A percentile compares a stretch with the other conserved stretches of the same genome.
Conservation (phyloP, 768 basidiomycete species). For the Cystofilobasidium capitatum region DNA sequence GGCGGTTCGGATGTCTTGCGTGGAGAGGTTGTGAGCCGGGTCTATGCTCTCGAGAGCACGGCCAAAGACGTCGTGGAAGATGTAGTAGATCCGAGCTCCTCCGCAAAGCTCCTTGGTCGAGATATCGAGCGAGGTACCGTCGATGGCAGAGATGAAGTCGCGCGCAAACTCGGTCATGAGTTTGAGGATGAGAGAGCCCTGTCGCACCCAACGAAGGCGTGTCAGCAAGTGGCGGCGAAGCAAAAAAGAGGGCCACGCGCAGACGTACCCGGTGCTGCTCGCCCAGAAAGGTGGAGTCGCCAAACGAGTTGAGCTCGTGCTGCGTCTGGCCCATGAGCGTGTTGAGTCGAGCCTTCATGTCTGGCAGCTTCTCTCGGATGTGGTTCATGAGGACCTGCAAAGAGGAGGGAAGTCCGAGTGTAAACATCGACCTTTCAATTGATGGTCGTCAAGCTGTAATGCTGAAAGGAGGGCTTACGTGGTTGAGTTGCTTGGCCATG, state of each 20-base stretch:
- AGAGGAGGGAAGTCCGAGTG: conserved; percentile 31
- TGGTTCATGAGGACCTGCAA: conserved; percentile 80
- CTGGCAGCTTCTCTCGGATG: conserved; percentile 94
- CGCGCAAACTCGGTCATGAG: conserved; percentile 98
- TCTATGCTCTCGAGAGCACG: conserved; percentile 81
- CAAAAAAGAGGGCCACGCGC: conserved; percentile 8
- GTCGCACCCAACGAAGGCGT: background rate
- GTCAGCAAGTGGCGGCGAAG: conserved; percentile 17
- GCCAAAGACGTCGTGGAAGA: conserved; percentile 98
- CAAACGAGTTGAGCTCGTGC: conserved; percentile 93
- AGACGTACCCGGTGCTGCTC: conserved; percentile 59
- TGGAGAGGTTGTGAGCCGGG: conserved; percentile 79
- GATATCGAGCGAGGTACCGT: conserved; percentile 90
- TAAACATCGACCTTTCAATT: background rate
- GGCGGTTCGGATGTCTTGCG: conserved; percentile 92
- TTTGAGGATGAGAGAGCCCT: conserved; percentile 74
- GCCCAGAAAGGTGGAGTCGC: conserved; percentile 81
- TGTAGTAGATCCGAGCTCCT: conserved; percentile 96
- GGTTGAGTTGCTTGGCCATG: conserved; percentile 83
- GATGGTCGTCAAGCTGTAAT: conserved; percentile 10
- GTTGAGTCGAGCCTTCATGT: conserved; percentile 97
- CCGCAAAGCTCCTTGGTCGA: conserved; percentile 97
- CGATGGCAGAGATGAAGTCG: conserved; percentile 93
- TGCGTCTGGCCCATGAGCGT: conserved; percentile 98
- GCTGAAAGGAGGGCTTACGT: conserved; percentile 47